Evolutionary conservation across 2,329 filamentous ascomycete species (phyloP).

Genomic region (Cordyceps cicadae): DNA sequence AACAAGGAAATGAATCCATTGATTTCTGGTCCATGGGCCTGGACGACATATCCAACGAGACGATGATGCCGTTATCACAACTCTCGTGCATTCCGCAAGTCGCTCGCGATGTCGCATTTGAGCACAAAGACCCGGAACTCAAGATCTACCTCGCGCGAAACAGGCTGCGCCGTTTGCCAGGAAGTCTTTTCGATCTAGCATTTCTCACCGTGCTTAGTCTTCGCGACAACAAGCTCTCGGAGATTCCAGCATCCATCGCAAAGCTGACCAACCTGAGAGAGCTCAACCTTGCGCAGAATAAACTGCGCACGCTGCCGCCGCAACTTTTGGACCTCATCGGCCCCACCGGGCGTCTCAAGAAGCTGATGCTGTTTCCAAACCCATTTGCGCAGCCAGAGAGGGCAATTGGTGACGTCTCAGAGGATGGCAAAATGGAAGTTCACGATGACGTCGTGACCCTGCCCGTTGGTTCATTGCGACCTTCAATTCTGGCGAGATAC

Average conservation of each 20-base stretch:
- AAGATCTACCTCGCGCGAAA: conserved; percentile 57
- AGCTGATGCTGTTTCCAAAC: conserved; percentile 54
- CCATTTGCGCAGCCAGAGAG: conserved; percentile 43
- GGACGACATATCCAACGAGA: conserved; percentile 45
- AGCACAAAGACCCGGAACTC: conserved; percentile 48
- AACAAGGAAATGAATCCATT: conserved; percentile 49
- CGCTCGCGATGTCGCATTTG: conserved; percentile 49
- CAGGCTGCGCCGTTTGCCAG: conserved; percentile 45
- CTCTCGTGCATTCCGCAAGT: conserved; percentile 48
- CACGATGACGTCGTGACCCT: conserved; percentile 9
- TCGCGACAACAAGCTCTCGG: conserved; percentile 52
- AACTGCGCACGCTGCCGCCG: conserved; percentile 50
- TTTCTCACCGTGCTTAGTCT: conserved; percentile 58
- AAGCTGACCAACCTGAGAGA: conserved; percentile 50
- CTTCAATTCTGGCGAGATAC: conserved; percentile 10
- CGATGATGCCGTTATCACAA: conserved; percentile 47
- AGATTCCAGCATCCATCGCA: conserved; percentile 52
- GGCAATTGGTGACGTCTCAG: conserved; percentile 8
- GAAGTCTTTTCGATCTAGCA: conserved; percentile 52
- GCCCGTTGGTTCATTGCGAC: neutral
- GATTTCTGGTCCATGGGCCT: conserved; percentile 54
- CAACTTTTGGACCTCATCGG: conserved; percentile 53
- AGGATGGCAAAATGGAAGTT: conserved; percentile 9
- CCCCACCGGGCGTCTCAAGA: conserved; percentile 35
- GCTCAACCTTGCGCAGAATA: conserved; percentile 60